Percentiles rank a stretch among this genome's conserved stretches.
phyloP scores from a whole-genome alignment of 768 basidiomycete species.

The Amanita brunnescens region DNA sequence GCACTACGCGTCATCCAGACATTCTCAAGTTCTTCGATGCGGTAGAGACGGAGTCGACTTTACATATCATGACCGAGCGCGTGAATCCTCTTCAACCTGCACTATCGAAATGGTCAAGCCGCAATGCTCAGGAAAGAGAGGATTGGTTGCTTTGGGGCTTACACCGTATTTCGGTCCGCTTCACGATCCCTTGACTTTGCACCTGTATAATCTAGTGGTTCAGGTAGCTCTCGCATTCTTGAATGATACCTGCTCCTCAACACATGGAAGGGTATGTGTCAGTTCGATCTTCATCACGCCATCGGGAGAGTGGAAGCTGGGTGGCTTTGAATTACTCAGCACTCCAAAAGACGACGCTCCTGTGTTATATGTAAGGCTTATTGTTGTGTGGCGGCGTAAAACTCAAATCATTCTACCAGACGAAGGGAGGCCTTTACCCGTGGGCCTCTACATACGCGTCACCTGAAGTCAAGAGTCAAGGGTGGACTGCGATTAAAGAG shows the following conservation, averaged over 20 bases:
- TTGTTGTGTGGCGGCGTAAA: conserved; percentile 3
- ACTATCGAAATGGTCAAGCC: conserved; percentile 54
- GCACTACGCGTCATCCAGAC: conserved; percentile 91
- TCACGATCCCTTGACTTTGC: conserved; percentile 1
- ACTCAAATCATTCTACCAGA: conserved; percentile 32
- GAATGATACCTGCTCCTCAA: conserved; percentile 74
- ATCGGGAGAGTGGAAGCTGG: conserved; percentile 94
- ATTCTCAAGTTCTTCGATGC: conserved; percentile 93
- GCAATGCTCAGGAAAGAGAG: conserved; percentile 56
- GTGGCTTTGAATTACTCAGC: conserved; percentile 88
- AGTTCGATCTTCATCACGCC: conserved; percentile 83
- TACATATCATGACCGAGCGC: conserved; percentile 94
- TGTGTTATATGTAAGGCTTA: conserved; percentile 65
- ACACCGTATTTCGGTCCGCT: conserved; percentile 70
- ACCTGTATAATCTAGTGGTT: conserved; percentile 7
- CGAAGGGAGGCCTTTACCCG: conserved; percentile 54
- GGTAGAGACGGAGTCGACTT: conserved; percentile 77
- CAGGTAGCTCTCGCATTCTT: conserved; percentile 87
- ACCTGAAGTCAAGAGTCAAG: conserved; percentile 84
- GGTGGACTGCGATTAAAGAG: conserved; percentile 83
- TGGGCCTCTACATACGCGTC: conserved; percentile 53
- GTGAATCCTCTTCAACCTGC: conserved; percentile 65
- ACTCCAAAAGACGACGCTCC: conserved; percentile 71
- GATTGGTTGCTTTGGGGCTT: conserved; percentile 95
- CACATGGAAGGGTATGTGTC: conserved; percentile 73